A percentile compares a stretch with the other conserved stretches of the same genome.
Evolutionary conservation across 192 early-diverging fungal genomes (phyloP).

Genomic region (Backusella macrospora): DNA sequence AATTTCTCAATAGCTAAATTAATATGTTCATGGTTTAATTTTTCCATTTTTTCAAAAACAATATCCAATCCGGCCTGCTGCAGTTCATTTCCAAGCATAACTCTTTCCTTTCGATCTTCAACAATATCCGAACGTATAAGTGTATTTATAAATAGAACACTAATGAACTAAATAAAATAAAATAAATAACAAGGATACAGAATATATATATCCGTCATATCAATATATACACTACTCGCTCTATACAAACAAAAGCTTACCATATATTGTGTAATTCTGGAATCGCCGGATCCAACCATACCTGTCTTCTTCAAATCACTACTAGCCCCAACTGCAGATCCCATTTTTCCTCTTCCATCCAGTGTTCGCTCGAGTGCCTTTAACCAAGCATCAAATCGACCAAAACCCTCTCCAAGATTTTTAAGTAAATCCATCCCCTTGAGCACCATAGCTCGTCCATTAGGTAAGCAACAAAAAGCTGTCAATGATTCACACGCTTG

Average conservation of each 20-base stretch:
- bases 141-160: conserved; percentile 76
- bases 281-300: conserved; percentile 40
- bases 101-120: conserved; percentile 69
- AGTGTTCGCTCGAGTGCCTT: conserved; percentile 65
- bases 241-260: conserved; percentile 47
- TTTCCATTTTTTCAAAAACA: conserved; percentile 27
- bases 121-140: conserved; percentile 60
- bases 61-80: conserved; percentile 55
- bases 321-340: conserved; percentile 72
- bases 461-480: conserved; percentile 74
- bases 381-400: conserved; percentile 67
- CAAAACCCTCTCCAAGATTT: conserved; percentile 46
- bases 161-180: conserved; percentile 53
- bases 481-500: conserved; percentile 73
- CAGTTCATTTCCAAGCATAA: conserved; percentile 69
- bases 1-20: conserved; percentile 35
- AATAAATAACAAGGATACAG: not conserved
- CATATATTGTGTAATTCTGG: conserved; percentile 63
- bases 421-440: conserved; percentile 71
- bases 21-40: conserved; percentile 32
- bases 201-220: not conserved
- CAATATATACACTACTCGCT: not conserved
- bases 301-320: conserved; percentile 69
- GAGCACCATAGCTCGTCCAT: conserved; percentile 70
- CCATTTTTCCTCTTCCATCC: conserved; percentile 75